Evolutionary conservation across 2,329 filamentous ascomycete species (phyloP), one percentile per base, ranked within the genome.

Genomic region (Xylariales sp.): DNA sequence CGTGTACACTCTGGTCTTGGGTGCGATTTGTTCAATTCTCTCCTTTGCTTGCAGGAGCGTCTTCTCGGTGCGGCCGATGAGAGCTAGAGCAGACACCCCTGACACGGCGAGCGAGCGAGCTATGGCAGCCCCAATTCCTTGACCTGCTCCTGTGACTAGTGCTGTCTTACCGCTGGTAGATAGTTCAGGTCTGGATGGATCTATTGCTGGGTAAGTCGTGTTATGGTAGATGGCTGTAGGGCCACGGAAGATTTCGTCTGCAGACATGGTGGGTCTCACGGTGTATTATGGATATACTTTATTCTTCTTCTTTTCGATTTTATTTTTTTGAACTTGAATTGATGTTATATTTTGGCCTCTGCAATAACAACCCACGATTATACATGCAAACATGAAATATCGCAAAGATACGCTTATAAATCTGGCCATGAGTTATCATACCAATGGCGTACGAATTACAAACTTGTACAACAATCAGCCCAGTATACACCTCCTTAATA

Each of bases 111-210:
- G 35, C 14, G 35, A 38, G 7, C 15, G 13, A 4, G 35, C 35
- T 15, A 38, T 38, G 8, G 27, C n/a, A 7, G 19, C 5, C 16
- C 35, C 35, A 17, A 38, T 38, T 38, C 35, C 35, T 6, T 38
- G 18, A 11, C 35, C 35, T 3, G 35, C 27, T 11, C 35, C 35
- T 6, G 17, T 38, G 12, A 38, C 27, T 13, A 38, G 27, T 10
- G 35, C 35, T 4, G 35, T 38, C 19, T 38, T 38, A 5, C 35
- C 35, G 19, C 24, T 25, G 12, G 35, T 38, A 13, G 35, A 38
- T 3, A 38, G 35, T 17, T 31, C 35, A 4, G 27, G 27, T 23
- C 35, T 27, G 5, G 14, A 28, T 6, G 35, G 35, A n/a, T 29
- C 20, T 27, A 38, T 38, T 17, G 31, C 30, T 10, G 35, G 27